Percentiles rank a stretch among this genome's conserved stretches.
phyloP scores from a whole-genome alignment of 2,329 filamentous ascomycete genomes.

The Gnomoniopsis smithogilvyi region DNA sequence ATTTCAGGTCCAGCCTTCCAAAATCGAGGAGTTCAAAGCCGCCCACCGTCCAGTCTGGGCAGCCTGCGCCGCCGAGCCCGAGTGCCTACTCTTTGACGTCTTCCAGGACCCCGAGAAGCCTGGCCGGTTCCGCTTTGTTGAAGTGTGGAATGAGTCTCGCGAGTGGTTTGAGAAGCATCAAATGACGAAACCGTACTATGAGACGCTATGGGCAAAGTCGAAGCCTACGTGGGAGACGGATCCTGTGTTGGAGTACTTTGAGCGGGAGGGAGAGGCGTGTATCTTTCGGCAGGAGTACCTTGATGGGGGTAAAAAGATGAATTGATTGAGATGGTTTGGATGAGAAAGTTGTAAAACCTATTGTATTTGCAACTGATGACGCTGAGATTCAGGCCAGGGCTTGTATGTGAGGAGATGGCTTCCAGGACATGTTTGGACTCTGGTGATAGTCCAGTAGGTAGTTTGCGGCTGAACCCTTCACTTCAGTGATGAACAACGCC shows the following conservation, averaged over 20 bases:
- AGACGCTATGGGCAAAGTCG: slow-evolving; percentile 11
- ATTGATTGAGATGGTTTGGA: not conserved
- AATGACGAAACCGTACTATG: slow-evolving; percentile 17
- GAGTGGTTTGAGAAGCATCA: slow-evolving; percentile 17
- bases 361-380: too few relatives aligned
- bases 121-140: slow-evolving; percentile 17
- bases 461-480: too few relatives aligned
- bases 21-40: slow-evolving; percentile 15
- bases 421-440: too few relatives aligned
- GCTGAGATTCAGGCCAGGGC: too few relatives aligned
- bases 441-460: too few relatives aligned
- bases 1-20: slow-evolving; percentile 8
- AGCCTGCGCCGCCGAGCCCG: slow-evolving; percentile 14
- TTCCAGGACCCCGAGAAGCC: slow-evolving; percentile 12
- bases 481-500: too few relatives aligned
- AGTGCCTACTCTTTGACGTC: slow-evolving; percentile 19
- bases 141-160: slow-evolving; percentile 12
- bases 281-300: not conserved
- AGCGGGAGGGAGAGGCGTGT: not conserved
- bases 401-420: too few relatives aligned
- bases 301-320: not conserved
- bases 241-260: slow-evolving; percentile 15
- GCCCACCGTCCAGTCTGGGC: slow-evolving; percentile 18
- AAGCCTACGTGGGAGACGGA: slow-evolving; percentile 14
- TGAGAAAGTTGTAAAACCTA: too few relatives aligned